These are phyloP conservation scores for Hymenoscyphus salicellus DNA, from an alignment of 2,329 filamentous ascomycete species.

Conservation along the genomic window DNA sequence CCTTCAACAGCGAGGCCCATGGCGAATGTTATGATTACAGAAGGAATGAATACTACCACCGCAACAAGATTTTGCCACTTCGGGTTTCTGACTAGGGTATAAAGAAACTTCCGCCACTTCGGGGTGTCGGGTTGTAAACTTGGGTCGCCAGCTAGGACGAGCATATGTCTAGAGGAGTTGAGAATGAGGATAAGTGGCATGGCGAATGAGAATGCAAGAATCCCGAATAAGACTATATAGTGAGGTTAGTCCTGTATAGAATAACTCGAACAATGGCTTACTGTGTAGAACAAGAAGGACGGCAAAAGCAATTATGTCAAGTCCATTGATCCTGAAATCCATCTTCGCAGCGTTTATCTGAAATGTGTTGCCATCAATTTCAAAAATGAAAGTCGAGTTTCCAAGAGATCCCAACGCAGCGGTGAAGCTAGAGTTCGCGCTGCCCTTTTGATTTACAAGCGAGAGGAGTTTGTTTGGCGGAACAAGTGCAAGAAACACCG, in stretches of 20 bases:
- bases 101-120: neutral
- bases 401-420: neutral
- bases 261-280: neutral
- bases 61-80: constrained; percentile 7
- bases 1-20: constrained; percentile 14
- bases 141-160: constrained; percentile 8
- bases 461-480: neutral
- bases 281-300: constrained; percentile 1
- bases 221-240: constrained; percentile 1
- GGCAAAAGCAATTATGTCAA: neutral
- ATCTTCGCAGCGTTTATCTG: constrained; percentile 3
- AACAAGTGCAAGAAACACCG: constrained; percentile 8
- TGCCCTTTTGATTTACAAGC: neutral
- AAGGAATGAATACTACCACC: constrained; percentile 6
- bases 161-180: constrained; percentile 11
- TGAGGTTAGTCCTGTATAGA: neutral
- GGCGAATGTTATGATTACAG: constrained; percentile 1
- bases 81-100: too few species aligned
- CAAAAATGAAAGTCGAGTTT: constrained; percentile 12
- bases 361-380: constrained; percentile 9
- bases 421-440: neutral
- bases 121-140: constrained; percentile 3
- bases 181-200: constrained; percentile 6
- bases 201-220: constrained; percentile 4
- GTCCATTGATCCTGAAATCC: constrained; percentile 9